These are phyloP conservation scores for Geotrichum ghanense DNA, from an alignment of 805 yeast genomes.

Conservation along the genomic window DNA sequence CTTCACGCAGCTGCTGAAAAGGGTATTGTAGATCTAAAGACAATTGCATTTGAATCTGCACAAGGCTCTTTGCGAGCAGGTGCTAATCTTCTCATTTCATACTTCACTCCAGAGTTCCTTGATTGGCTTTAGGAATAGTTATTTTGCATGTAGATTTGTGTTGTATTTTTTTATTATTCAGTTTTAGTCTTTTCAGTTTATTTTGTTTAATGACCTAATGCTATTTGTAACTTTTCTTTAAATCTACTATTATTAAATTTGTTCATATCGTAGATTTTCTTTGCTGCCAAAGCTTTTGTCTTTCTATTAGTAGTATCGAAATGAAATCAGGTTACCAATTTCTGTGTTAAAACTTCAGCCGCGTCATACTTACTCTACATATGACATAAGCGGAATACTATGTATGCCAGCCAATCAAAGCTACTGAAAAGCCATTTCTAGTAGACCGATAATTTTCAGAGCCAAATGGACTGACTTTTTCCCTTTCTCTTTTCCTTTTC, in stretches of 20 bases:
- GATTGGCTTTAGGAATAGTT: constrained; percentile 87
- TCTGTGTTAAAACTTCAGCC: no score
- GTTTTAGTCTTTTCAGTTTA: no score
- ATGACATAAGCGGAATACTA: no score
- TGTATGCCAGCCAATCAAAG: constrained; percentile 2
- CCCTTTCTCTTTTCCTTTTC: background rate
- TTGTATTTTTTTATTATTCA: no score
- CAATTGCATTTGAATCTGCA: constrained; percentile 72
- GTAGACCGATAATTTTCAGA: background rate
- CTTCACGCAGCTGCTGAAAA: constrained; percentile 96
- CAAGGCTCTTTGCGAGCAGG: constrained; percentile 92
- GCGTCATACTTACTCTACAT: no score
- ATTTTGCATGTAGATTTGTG: no score
- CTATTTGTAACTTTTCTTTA: background rate
- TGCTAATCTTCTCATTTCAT: constrained; percentile 80
- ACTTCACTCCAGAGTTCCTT: constrained; percentile 90
- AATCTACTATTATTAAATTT: background rate
- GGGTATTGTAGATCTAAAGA: constrained; percentile 77
- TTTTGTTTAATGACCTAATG: no score
- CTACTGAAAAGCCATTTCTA: background rate
- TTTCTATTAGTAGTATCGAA: no score
- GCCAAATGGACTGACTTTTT: constrained; percentile 2
- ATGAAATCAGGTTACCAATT: no score
- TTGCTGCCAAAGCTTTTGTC: no score
- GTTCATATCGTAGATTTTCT: no score